These are phyloP conservation scores for Zymoseptoria brevis DNA, from an alignment of 2,329 filamentous ascomycete genomes.

Conservation along the genomic window DNA sequence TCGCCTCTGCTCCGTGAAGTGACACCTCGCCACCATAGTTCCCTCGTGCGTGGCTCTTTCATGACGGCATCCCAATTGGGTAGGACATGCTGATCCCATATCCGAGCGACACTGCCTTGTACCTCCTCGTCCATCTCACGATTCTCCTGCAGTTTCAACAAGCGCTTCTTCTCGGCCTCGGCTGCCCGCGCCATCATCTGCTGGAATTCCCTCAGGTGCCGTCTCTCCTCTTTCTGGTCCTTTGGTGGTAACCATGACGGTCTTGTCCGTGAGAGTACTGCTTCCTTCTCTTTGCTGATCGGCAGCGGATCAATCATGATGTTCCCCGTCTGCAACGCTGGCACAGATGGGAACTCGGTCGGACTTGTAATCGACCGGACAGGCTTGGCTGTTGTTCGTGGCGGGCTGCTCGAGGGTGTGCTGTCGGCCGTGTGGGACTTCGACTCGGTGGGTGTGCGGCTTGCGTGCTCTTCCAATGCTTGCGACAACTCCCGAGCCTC, in stretches of 20 bases:
- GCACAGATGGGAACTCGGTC: slow-evolving; percentile 44
- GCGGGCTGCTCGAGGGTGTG: slow-evolving; percentile 22
- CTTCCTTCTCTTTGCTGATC: slow-evolving; percentile 79
- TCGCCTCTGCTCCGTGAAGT: slow-evolving; percentile 60
- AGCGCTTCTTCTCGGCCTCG: slow-evolving; percentile 48
- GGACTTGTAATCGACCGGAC: slow-evolving; percentile 22
- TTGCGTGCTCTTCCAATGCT: slow-evolving; percentile 70
- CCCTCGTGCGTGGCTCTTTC: slow-evolving; percentile 59
- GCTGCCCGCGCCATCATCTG: slow-evolving; percentile 64
- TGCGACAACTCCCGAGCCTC: slow-evolving; percentile 70
- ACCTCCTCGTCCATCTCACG: slow-evolving; percentile 46
- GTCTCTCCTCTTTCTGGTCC: slow-evolving; percentile 81
- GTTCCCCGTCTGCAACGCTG: slow-evolving; percentile 60
- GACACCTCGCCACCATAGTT: slow-evolving; percentile 77
- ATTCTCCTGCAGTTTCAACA: slow-evolving; percentile 43
- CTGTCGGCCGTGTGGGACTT: slow-evolving; percentile 27
- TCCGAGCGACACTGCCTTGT: slow-evolving; percentile 42
- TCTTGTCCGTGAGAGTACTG: slow-evolving; percentile 66
- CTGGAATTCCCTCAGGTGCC: slow-evolving; percentile 78
- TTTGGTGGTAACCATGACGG: slow-evolving; percentile 82
- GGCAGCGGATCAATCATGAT: slow-evolving; percentile 80
- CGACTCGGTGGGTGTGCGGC: slow-evolving; percentile 38
- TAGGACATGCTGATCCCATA: slow-evolving; percentile 71
- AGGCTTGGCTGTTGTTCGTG: slow-evolving; percentile 18
- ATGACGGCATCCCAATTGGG: slow-evolving; percentile 69